These are phyloP conservation scores for Populus pruinosa DNA, from an alignment of 345 rosid species.

Conservation along the genomic window DNA sequence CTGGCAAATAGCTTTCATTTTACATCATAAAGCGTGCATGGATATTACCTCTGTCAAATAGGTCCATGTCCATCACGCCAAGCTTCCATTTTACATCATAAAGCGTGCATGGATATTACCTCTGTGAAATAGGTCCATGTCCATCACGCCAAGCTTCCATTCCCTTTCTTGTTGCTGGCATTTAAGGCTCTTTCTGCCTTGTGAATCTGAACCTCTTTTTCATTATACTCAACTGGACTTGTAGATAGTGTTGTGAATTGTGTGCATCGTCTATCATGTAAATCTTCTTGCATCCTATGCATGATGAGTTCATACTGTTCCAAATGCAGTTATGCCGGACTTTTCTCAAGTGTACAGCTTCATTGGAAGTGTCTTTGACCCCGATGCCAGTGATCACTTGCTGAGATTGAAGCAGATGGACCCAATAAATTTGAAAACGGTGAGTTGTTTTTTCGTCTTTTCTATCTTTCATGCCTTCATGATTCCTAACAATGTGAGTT, in stretches of 20 bases:
- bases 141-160: neutral
- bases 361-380: constrained; percentile 89
- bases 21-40: neutral
- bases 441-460: constrained; percentile 20
- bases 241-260: neutral
- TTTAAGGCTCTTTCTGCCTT: neutral
- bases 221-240: neutral
- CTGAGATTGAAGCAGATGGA: constrained; percentile 84
- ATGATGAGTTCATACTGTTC: neutral
- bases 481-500: neutral
- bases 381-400: constrained; percentile 55
- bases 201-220: neutral
- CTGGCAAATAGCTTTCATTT: neutral
- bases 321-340: constrained; percentile 74
- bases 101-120: neutral
- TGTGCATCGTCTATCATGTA: neutral
- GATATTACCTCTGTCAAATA: neutral
- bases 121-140: neutral
- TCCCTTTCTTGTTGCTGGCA: neutral
- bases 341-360: constrained; percentile 88
- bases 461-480: neutral
- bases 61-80: neutral
- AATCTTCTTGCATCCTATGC: neutral
- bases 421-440: constrained; percentile 76
- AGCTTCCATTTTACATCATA: neutral